These are phyloP conservation scores for Paramyrothecium roridum DNA, from an alignment of 2,329 filamentous ascomycete species.

Conservation along the genomic window DNA sequence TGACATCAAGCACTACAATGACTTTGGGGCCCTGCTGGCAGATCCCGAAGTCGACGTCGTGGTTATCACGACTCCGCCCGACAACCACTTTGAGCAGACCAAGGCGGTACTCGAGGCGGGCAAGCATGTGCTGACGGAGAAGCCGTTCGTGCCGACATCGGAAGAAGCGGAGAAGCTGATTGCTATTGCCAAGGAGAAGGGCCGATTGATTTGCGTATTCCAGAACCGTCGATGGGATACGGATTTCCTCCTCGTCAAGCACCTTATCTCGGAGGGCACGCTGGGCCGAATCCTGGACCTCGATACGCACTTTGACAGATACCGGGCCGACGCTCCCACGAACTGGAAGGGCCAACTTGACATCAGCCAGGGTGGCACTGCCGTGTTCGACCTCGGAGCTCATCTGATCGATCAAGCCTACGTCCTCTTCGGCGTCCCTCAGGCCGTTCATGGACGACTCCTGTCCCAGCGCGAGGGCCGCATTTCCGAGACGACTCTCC, in stretches of 20 bases:
- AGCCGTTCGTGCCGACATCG: slow-evolving; percentile 74
- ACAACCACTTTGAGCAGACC: slow-evolving; percentile 65
- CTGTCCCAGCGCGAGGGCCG: slow-evolving; percentile 58
- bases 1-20: slow-evolving; percentile 59
- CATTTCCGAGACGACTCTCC: slow-evolving; percentile 40
- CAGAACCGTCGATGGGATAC: slow-evolving; percentile 77
- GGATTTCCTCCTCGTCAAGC: slow-evolving; percentile 69
- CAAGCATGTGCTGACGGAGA: slow-evolving; percentile 80
- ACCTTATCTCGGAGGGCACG: slow-evolving; percentile 55
- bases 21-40: slow-evolving; percentile 58
- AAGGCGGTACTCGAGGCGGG: slow-evolving; percentile 63
- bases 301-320: slow-evolving; percentile 77
- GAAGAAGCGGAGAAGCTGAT: slow-evolving; percentile 65
- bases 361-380: slow-evolving; percentile 61
- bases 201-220: slow-evolving; percentile 62
- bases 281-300: slow-evolving; percentile 75
- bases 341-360: slow-evolving; percentile 65
- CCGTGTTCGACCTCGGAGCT: slow-evolving; percentile 71
- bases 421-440: slow-evolving; percentile 66
- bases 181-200: slow-evolving; percentile 46
- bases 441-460: slow-evolving; percentile 64
- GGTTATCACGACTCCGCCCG: slow-evolving; percentile 68
- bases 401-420: slow-evolving; percentile 76
- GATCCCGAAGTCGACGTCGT: slow-evolving; percentile 67
- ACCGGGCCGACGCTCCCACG: slow-evolving; percentile 55